Conservation (phyloP, 169 alveolate species). For the Perkinsus chesapeaki region DNA sequence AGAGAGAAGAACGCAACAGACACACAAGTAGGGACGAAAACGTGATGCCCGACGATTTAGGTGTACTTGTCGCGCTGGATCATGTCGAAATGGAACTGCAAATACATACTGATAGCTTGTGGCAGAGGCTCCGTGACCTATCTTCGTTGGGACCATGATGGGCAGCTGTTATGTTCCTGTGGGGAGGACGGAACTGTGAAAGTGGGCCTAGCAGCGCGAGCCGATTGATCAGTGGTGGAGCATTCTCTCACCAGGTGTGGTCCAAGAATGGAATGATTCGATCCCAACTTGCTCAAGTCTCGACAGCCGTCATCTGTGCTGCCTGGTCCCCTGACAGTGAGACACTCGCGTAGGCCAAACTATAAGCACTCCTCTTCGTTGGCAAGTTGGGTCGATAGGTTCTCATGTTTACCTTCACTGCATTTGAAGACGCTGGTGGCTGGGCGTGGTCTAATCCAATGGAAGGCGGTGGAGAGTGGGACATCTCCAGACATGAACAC, state of each 20-base stretch:
- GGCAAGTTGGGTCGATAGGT: conserved; percentile 52
- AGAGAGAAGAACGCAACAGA: neutral
- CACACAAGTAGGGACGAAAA: neutral
- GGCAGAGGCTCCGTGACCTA: conserved; percentile 37
- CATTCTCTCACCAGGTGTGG: conserved; percentile 52
- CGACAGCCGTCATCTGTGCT: conserved; percentile 53
- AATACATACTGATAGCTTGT: conserved; percentile 1
- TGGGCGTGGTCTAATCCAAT: conserved; percentile 51
- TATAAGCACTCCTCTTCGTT: conserved; percentile 48
- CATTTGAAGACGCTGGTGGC: conserved; percentile 79
- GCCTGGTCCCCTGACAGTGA: conserved; percentile 67
- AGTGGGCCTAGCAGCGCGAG: neutral
- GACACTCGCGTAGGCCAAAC: conserved; percentile 41
- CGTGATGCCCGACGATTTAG: too few species aligned
- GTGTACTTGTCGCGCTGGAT: too few species aligned
- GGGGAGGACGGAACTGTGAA: conserved; percentile 67
- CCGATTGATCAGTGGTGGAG: too few species aligned
- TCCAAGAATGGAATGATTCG: conserved; percentile 64
- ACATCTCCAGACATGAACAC: neutral
- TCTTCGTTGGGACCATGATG: conserved; percentile 70
- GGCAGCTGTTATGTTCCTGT: conserved; percentile 60
- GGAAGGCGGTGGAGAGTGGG: neutral
- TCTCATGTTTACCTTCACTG: neutral
- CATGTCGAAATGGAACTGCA: neutral
- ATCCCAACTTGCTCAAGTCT: conserved; percentile 49